phyloP scores from a whole-genome alignment of 768 basidiomycete species.

The Russula lepida region DNA sequence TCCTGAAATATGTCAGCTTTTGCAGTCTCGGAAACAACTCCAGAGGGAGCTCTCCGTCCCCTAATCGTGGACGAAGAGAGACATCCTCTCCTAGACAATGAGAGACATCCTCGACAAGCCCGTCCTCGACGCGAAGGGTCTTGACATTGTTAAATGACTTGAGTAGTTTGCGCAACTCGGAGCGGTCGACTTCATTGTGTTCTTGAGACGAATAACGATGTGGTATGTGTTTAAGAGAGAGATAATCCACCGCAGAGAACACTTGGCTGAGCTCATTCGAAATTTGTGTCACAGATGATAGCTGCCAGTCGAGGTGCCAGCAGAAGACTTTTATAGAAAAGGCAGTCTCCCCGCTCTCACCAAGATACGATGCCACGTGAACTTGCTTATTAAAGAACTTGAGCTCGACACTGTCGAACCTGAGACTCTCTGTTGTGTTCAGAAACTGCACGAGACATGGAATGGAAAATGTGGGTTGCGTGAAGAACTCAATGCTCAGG shows the following conservation, averaged over 20 bases:
- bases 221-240: neutral
- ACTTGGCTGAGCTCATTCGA: neutral
- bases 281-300: neutral
- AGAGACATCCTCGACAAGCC: neutral
- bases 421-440: neutral
- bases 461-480: neutral
- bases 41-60: neutral
- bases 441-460: neutral
- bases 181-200: neutral
- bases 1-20: neutral
- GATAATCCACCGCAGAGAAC: neutral
- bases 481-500: neutral
- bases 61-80: neutral
- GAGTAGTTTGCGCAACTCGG: neutral
- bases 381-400: neutral
- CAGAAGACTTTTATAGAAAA: neutral
- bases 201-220: neutral
- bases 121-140: neutral
- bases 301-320: neutral
- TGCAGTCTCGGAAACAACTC: neutral
- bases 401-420: neutral
- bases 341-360: neutral
- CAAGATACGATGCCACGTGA: neutral
- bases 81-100: no score
- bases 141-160: neutral